Conservation (phyloP, 768 basidiomycete species). For the Xerocomellus chrysenteron region DNA sequence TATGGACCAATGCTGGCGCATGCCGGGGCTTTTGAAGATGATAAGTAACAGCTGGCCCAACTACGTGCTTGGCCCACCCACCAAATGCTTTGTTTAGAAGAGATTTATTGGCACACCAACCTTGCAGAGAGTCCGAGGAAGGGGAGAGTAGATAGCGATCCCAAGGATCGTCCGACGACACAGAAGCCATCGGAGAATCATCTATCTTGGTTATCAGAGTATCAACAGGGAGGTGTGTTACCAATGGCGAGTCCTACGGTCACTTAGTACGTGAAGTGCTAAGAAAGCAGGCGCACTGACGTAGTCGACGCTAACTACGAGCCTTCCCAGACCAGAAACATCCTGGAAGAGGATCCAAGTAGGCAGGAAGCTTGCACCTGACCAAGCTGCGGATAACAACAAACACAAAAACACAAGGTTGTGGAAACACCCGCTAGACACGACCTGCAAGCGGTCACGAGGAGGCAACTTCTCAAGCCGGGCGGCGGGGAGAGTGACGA, state of each 20-base stretch:
- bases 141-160: slow-evolving; percentile 38
- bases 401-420: slow-evolving; percentile 63
- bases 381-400: slow-evolving; percentile 39
- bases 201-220: slow-evolving; percentile 65
- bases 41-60: background rate
- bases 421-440: slow-evolving; percentile 76
- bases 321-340: slow-evolving; percentile 47
- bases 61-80: slow-evolving; percentile 2
- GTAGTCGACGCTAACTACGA: slow-evolving; percentile 52
- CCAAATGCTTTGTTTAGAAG: slow-evolving; percentile 25
- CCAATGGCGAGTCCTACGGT: slow-evolving; percentile 59
- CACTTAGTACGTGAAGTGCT: slow-evolving; percentile 4
- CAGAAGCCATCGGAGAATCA: slow-evolving; percentile 48
- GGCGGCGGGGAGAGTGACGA: slow-evolving; percentile 58
- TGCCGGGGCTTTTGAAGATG: background rate
- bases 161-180: slow-evolving; percentile 42
- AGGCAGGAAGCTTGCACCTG: slow-evolving; percentile 27
- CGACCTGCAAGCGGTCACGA: slow-evolving; percentile 54
- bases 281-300: slow-evolving; percentile 39
- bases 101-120: slow-evolving; percentile 61
- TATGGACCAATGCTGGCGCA: slow-evolving; percentile 6
- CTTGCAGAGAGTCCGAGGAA: slow-evolving; percentile 28
- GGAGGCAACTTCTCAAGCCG: slow-evolving; percentile 38
- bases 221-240: slow-evolving; percentile 53
- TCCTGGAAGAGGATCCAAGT: slow-evolving; percentile 50